These are phyloP conservation scores for Fusarium tuaranense DNA, from an alignment of 2,329 filamentous ascomycete genomes.

Conservation along the genomic window DNA sequence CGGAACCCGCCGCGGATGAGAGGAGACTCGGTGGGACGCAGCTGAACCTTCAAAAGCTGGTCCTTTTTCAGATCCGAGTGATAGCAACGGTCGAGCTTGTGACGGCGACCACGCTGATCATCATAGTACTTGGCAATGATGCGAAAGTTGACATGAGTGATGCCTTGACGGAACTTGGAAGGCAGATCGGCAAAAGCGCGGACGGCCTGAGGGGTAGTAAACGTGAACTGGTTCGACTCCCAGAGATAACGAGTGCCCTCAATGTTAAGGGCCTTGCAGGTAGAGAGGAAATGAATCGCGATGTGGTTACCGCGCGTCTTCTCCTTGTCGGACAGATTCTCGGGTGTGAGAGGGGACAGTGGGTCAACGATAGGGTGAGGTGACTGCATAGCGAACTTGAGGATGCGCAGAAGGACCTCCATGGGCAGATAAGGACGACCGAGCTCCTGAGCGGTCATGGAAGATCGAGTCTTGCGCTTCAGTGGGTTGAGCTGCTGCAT, in stretches of 20 bases:
- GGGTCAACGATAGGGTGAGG: slow-evolving; percentile 65
- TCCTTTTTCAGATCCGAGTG: slow-evolving; percentile 57
- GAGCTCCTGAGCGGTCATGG: slow-evolving; percentile 44
- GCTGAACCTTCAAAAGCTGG: slow-evolving; percentile 56
- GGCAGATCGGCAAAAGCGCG: slow-evolving; percentile 62
- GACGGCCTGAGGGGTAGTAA: slow-evolving; percentile 64
- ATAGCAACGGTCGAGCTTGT: slow-evolving; percentile 56
- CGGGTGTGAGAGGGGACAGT: slow-evolving; percentile 57
- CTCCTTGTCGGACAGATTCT: slow-evolving; percentile 59
- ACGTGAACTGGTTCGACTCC: slow-evolving; percentile 65
- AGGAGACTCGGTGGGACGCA: slow-evolving; percentile 58
- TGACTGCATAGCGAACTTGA: slow-evolving; percentile 64
- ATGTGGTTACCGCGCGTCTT: slow-evolving; percentile 60
- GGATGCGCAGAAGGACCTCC: slow-evolving; percentile 64
- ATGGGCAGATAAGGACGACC: slow-evolving; percentile 60
- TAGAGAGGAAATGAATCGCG: slow-evolving; percentile 65
- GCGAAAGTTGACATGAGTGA: slow-evolving; percentile 62
- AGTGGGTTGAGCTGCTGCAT: slow-evolving; percentile 47
- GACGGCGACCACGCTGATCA: slow-evolving; percentile 56
- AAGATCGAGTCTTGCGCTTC: slow-evolving; percentile 50
- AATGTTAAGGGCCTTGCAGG: slow-evolving; percentile 60
- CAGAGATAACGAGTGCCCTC: slow-evolving; percentile 65
- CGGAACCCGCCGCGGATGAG: slow-evolving; percentile 64
- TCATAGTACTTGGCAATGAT: slow-evolving; percentile 68
- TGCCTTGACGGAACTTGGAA: slow-evolving; percentile 54